These are phyloP conservation scores for Umbelopsis sp. DNA, from an alignment of 192 early-diverging fungal genomes.

Conservation along the genomic window DNA sequence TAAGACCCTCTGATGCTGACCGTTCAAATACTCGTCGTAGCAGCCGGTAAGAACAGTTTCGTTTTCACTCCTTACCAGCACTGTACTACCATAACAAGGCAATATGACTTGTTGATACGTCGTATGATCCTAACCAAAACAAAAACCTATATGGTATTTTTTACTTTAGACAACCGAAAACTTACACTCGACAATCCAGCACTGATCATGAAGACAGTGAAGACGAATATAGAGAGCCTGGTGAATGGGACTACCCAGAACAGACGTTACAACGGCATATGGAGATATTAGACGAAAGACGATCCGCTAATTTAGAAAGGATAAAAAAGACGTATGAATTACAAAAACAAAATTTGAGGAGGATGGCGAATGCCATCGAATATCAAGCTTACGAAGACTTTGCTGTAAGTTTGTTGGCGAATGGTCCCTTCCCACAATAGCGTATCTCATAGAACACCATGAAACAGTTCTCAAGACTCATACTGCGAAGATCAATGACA, in stretches of 20 bases:
- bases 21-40: constrained; percentile 12
- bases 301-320: constrained; percentile 13
- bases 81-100: not conserved
- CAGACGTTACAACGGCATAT: constrained; percentile 1
- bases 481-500: not conserved
- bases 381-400: constrained; percentile 17
- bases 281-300: constrained; percentile 6
- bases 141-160: not conserved
- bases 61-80: not conserved
- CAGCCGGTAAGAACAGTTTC: constrained; percentile 1
- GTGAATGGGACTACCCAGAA: constrained; percentile 18
- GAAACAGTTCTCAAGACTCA: constrained; percentile 6
- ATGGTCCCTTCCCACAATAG: not conserved
- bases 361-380: not conserved
- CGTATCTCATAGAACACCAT: not conserved
- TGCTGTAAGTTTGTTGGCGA: not conserved
- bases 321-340: constrained; percentile 7
- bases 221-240: constrained; percentile 8
- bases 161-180: not conserved
- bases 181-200: constrained; percentile 7
- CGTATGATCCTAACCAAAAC: not conserved
- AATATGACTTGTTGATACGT: not conserved
- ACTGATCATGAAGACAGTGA: constrained; percentile 15
- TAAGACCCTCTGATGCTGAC: not conserved
- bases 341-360: constrained; percentile 11